Base-by-base conservation (phyloP, 2,329 filamentous ascomycete species). In the Aspergillus carbonarius region DNA sequence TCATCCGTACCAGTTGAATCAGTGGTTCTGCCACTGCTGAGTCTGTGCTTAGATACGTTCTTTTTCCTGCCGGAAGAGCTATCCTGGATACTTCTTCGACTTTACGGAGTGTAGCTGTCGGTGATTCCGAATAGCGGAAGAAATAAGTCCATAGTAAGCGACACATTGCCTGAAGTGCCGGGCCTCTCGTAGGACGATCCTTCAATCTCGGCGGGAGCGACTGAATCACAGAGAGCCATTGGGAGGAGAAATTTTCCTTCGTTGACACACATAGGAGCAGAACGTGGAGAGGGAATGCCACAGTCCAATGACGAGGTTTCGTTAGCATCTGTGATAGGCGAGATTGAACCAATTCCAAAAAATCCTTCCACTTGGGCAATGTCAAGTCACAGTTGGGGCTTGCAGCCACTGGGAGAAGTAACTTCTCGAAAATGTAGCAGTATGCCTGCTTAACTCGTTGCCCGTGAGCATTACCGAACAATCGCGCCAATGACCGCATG, bases 141-240 rank as follows among this genome's bases (percentile, higher is more conserved):
- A 99, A 82, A 73, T 97, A 98, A 0, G 92, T 93, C 95, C 95
- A 99, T 4, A 96, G 82, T 25, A 99, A 79, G 55, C 93, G 88
- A 39, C 93, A 96, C 51, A 97, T 88, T 13, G 93, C 92, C 71
- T 96, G 91, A 23, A 99, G 82, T 57, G 92, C 93, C 35, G 92
- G 83, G 4, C 89, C 88, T 64, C 91, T 85, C 4, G 90, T 88
- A 34, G 83, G 82, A 27, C 92, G 87, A 73, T 99, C 95, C 72
- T 96, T 96, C 44, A 96, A 81, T 69, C 89, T 91, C 23, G 90
- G 82, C 60, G 93, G 91, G 18, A 96, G 81, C 6, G 88, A 87
- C 48, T 90, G 83, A 39, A 96, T 84, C 60, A 96, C 80, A 55
- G 92, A 87, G 40, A 95, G 82, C 95, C 95, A 99, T 69, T 96